phyloP scores from a whole-genome alignment of 257 asterid species.

The Fraxinus anomala region DNA sequence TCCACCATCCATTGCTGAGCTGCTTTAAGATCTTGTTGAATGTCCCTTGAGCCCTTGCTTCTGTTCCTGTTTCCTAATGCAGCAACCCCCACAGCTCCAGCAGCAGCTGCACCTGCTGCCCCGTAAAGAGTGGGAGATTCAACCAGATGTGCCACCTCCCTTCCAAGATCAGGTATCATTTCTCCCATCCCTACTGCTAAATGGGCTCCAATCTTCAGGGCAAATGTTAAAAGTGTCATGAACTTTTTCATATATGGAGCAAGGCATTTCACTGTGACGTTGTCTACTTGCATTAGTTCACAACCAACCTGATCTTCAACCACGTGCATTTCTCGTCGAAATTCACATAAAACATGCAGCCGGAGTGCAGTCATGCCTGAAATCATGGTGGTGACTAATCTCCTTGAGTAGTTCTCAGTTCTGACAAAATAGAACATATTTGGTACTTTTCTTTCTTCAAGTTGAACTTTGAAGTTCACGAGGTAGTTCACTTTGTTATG shows the following conservation, averaged over 20 bases:
- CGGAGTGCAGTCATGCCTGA: constrained; percentile 76
- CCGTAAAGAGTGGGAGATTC: constrained; percentile 66
- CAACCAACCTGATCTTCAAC: constrained; percentile 83
- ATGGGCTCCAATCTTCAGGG: constrained; percentile 90
- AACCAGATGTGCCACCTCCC: constrained; percentile 68
- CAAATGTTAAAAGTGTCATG: constrained; percentile 80
- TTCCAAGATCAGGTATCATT: constrained; percentile 85
- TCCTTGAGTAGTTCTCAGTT: constrained; percentile 77
- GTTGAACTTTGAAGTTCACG: constrained; percentile 65
- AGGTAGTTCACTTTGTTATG: constrained; percentile 75
- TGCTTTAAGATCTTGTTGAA: constrained; percentile 57
- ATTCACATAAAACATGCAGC: constrained; percentile 82
- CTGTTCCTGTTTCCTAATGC: constrained; percentile 50
- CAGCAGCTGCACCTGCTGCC: constrained; percentile 68
- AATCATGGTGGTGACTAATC: constrained; percentile 67
- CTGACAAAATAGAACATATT: constrained; percentile 73
- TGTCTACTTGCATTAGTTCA: constrained; percentile 80
- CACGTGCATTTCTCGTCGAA: constrained; percentile 76
- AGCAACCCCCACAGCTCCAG: constrained; percentile 65
- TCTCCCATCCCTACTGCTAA: constrained; percentile 90
- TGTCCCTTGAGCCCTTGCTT: constrained; percentile 46
- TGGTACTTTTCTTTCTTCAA: constrained; percentile 80
- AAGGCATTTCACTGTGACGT: constrained; percentile 58
- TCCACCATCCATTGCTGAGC: constrained; percentile 88
- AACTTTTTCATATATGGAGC: constrained; percentile 75